phyloP scores from a whole-genome alignment of 2,329 filamentous ascomycete genomes.

The Alternaria alternata region DNA sequence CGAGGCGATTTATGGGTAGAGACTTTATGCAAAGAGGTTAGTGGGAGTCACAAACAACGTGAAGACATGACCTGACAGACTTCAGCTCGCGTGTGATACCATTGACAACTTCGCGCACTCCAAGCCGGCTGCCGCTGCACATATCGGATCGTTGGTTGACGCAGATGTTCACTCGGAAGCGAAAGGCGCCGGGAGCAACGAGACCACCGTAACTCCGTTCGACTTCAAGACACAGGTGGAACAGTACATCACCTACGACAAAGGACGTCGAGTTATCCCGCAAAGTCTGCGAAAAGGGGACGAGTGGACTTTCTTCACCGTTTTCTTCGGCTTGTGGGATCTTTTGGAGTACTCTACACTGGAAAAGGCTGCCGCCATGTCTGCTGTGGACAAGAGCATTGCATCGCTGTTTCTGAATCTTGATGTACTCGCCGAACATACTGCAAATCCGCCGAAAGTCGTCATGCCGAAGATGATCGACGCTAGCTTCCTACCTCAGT shows the following conservation, averaged over 20 bases:
- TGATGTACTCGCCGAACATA: slow-evolving; percentile 42
- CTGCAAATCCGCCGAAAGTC: slow-evolving; percentile 34
- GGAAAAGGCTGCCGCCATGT: slow-evolving; percentile 37
- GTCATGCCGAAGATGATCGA: slow-evolving; percentile 46
- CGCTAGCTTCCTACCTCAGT: slow-evolving; percentile 48
- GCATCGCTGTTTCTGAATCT: slow-evolving; percentile 45
- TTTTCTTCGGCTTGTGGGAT: slow-evolving; percentile 51
- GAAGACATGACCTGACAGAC: slow-evolving; percentile 29
- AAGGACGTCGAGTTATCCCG: slow-evolving; percentile 26
- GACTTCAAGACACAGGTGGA: slow-evolving; percentile 51
- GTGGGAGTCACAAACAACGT: slow-evolving; percentile 24
- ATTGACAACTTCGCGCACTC: slow-evolving; percentile 51
- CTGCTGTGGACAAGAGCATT: slow-evolving; percentile 45
- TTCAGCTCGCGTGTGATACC: slow-evolving; percentile 46
- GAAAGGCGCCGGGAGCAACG: slow-evolving; percentile 23
- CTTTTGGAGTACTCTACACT: slow-evolving; percentile 44
- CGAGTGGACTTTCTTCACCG: slow-evolving; percentile 47
- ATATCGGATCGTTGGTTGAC: slow-evolving; percentile 43
- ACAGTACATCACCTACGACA: slow-evolving; percentile 43
- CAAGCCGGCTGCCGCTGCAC: slow-evolving; percentile 26
- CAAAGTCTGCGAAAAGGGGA: slow-evolving; percentile 29
- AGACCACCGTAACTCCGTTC: slow-evolving; percentile 29
- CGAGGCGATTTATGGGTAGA: slow-evolving; percentile 48
- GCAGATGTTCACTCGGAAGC: slow-evolving; percentile 41
- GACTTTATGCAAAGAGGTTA: slow-evolving; percentile 48